These are phyloP conservation scores for Aspergillus ochraceus DNA, from an alignment of 2,329 filamentous ascomycete species.

Conservation along the genomic window DNA sequence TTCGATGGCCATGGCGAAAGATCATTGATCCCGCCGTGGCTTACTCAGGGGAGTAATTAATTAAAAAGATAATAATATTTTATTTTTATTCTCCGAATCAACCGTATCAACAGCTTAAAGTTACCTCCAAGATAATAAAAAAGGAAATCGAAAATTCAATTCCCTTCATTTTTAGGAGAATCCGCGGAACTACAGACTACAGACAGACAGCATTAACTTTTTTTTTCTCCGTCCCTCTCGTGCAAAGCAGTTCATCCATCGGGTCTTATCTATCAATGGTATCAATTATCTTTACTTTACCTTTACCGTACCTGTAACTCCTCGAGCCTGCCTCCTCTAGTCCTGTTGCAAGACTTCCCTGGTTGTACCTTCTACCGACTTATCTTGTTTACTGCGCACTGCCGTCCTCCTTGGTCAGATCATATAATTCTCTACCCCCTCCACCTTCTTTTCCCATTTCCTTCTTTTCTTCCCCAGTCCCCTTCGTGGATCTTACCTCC, in stretches of 20 bases:
- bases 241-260: neutral
- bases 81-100: too few relatives aligned
- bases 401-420: neutral
- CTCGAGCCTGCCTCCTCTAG: too few relatives aligned
- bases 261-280: too few relatives aligned
- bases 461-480: neutral
- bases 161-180: neutral
- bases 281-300: too few relatives aligned
- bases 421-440: constrained; percentile 6
- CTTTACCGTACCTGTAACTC: neutral
- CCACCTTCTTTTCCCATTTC: constrained; percentile 4
- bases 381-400: neutral
- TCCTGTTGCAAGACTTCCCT: neutral
- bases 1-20: too few relatives aligned
- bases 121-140: too few relatives aligned
- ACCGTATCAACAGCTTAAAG: too few relatives aligned
- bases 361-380: neutral
- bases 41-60: too few relatives aligned
- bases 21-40: too few relatives aligned
- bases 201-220: neutral
- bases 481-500: constrained; percentile 7
- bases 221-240: constrained; percentile 7
- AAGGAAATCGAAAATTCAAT: neutral
- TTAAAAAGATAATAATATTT: too few relatives aligned
- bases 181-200: neutral